A percentile compares a stretch with the other conserved stretches of the same genome.
Conservation (phyloP, 805 yeast species). For the Kazachstania bromeliacearum region DNA sequence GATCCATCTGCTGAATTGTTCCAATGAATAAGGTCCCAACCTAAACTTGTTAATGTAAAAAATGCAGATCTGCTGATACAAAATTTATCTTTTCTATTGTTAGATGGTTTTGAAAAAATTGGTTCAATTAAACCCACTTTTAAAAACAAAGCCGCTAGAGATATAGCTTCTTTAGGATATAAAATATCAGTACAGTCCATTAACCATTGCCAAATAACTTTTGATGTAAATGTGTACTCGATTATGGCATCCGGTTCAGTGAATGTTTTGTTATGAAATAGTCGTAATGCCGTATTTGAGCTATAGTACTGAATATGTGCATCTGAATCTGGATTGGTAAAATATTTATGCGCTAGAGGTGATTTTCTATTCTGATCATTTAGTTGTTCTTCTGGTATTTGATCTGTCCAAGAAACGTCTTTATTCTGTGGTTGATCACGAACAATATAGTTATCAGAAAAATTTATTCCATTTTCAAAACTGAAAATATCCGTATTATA, state of each 20-base stretch:
- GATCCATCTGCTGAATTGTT: slow-evolving; percentile 3
- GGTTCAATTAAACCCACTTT: slow-evolving; percentile 40
- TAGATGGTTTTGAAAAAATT: slow-evolving; percentile 31
- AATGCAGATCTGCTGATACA: slow-evolving; percentile 31
- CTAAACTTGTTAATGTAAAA: slow-evolving; percentile 37
- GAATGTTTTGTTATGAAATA: slow-evolving; percentile 38
- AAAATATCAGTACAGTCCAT: slow-evolving; percentile 79
- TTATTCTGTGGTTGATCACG: background rate
- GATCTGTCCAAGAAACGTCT: slow-evolving; percentile 10
- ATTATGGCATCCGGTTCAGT: slow-evolving; percentile 21
- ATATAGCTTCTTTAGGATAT: slow-evolving; percentile 42
- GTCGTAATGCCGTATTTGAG: slow-evolving; percentile 53
- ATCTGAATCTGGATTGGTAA: slow-evolving; percentile 84
- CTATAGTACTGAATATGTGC: slow-evolving; percentile 72
- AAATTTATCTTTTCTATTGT: slow-evolving; percentile 24
- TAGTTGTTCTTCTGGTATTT: slow-evolving; percentile 7
- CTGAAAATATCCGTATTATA: slow-evolving; percentile 27
- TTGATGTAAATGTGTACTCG: slow-evolving; percentile 57
- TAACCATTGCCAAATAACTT: slow-evolving; percentile 77
- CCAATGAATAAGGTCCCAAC: slow-evolving; percentile 32
- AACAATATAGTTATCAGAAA: slow-evolving; percentile 5
- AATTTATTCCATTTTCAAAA: slow-evolving; percentile 22
- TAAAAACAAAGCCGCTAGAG: slow-evolving; percentile 42
- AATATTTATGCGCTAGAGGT: slow-evolving; percentile 67
- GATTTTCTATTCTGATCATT: slow-evolving; percentile 30